These are phyloP conservation scores for Akanthomyces uredinophilus DNA, from an alignment of 2,329 filamentous ascomycete species.

Conservation along the genomic window DNA sequence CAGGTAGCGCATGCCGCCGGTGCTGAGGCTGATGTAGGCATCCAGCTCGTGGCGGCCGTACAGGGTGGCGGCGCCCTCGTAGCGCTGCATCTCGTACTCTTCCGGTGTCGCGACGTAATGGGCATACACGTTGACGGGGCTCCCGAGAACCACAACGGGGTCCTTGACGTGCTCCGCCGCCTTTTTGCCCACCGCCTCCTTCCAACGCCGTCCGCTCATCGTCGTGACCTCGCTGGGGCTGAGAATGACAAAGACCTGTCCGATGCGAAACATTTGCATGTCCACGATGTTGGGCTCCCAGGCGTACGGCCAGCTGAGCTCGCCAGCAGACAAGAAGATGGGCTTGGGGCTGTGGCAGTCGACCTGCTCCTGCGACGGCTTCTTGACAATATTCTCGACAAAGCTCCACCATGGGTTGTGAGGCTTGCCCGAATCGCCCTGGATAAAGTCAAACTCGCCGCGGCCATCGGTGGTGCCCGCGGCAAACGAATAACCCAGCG, in stretches of 20 bases:
- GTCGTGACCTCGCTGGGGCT: slow-evolving; percentile 85
- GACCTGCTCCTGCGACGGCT: slow-evolving; percentile 63
- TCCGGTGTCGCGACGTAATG: slow-evolving; percentile 76
- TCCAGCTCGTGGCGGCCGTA: slow-evolving; percentile 78
- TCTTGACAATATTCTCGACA: slow-evolving; percentile 67
- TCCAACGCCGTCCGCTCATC: slow-evolving; percentile 88
- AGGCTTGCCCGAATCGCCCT: slow-evolving; percentile 70
- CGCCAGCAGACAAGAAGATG: slow-evolving; percentile 81
- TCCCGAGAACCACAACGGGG: slow-evolving; percentile 75
- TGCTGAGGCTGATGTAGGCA: slow-evolving; percentile 81
- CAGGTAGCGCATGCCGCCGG: slow-evolving; percentile 50
- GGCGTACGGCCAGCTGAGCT: slow-evolving; percentile 68
- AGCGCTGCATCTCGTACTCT: slow-evolving; percentile 79
- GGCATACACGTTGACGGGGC: slow-evolving; percentile 84
- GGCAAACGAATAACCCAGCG: slow-evolving; percentile 86
- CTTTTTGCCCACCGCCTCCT: slow-evolving; percentile 55
- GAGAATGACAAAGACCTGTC: slow-evolving; percentile 77
- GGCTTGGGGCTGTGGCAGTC: slow-evolving; percentile 77
- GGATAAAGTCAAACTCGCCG: slow-evolving; percentile 87
- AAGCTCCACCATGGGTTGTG: slow-evolving; percentile 74
- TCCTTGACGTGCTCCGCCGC: slow-evolving; percentile 45
- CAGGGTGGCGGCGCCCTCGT: slow-evolving; percentile 91
- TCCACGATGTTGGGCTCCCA: slow-evolving; percentile 93
- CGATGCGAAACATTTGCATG: slow-evolving; percentile 77
- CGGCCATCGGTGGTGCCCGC: slow-evolving; percentile 90